These are phyloP conservation scores for Paramyrothecium roridum DNA, from an alignment of 2,329 filamentous ascomycete species.

Conservation along the genomic window DNA sequence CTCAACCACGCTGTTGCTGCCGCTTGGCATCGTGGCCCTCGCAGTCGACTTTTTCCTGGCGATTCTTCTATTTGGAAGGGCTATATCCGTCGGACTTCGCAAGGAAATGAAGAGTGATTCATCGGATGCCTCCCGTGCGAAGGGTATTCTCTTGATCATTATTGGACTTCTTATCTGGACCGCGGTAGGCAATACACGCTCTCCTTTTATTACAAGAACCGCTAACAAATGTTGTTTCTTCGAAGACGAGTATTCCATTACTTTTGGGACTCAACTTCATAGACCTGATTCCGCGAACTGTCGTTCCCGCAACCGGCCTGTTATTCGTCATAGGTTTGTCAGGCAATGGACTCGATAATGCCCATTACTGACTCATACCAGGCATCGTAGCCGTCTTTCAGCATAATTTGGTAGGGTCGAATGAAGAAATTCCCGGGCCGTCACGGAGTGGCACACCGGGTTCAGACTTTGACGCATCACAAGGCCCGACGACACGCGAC, in stretches of 20 bases:
- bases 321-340: conserved; percentile 43
- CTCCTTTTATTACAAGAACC: not conserved
- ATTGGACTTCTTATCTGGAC: conserved; percentile 50
- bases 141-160: conserved; percentile 37
- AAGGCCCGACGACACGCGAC: conserved; percentile 8
- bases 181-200: conserved; percentile 37
- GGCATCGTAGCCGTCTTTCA: conserved; percentile 33
- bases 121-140: conserved; percentile 26
- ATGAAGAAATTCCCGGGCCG: not conserved
- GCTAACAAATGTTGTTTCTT: conserved; percentile 3
- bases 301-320: conserved; percentile 49
- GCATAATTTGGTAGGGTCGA: conserved; percentile 7
- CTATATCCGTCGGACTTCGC: conserved; percentile 33
- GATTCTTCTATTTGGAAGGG: conserved; percentile 34
- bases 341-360: not conserved
- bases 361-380: conserved; percentile 9
- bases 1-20: conserved; percentile 39
- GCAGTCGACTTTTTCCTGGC: conserved; percentile 44
- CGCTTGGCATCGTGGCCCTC: conserved; percentile 42
- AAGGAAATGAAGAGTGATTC: conserved; percentile 25
- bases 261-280: conserved; percentile 43
- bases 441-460: not conserved
- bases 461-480: conserved; percentile 2
- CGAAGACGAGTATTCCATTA: conserved; percentile 49
- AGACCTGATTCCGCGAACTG: conserved; percentile 41